Conservation (phyloP, 192 early-diverging fungal genomes). For the Geranomyces michiganensis region DNA sequence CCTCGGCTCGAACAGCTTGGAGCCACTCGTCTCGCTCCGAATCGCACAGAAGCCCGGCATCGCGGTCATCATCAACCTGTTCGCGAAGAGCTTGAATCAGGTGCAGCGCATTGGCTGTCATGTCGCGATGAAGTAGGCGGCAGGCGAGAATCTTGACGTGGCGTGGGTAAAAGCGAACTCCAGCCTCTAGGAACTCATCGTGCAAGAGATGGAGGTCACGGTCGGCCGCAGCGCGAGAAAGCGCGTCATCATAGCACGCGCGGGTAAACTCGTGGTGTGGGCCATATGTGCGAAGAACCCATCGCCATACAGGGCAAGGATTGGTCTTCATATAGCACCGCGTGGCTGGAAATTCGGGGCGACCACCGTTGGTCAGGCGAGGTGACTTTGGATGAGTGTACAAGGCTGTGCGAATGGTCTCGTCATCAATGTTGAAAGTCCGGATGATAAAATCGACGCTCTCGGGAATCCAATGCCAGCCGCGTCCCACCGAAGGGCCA, state of each 20-base stretch:
- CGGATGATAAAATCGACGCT: conserved; percentile 39
- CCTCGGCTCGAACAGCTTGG: conserved; percentile 35
- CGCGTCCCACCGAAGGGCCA: conserved; percentile 44
- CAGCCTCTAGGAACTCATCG: conserved; percentile 47
- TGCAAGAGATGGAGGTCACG: conserved; percentile 51
- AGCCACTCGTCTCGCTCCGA: conserved; percentile 33
- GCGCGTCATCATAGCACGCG: conserved; percentile 59
- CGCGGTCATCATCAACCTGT: conserved; percentile 38
- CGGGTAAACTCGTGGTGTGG: conserved; percentile 51
- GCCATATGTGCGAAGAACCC: conserved; percentile 50
- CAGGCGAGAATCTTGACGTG: conserved; percentile 61
- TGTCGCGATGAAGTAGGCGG: conserved; percentile 55
- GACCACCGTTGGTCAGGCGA: conserved; percentile 35
- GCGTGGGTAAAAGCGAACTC: conserved; percentile 50
- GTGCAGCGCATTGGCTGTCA: conserved; percentile 56
- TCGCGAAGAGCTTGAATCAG: conserved; percentile 39
- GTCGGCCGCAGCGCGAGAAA: conserved; percentile 54
- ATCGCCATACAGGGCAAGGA: conserved; percentile 55
- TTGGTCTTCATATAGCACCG: conserved; percentile 53
- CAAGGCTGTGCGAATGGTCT: conserved; percentile 36
- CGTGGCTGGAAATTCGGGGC: conserved; percentile 51
- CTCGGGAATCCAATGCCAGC: conserved; percentile 46
- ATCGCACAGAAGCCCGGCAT: conserved; percentile 16
- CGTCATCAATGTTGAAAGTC: conserved; percentile 41
- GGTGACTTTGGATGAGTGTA: conserved; percentile 19